phyloP scores from a whole-genome alignment of 495 filamentous ascomycete genomes.

The Lasiosphaeriaceae sp. region DNA sequence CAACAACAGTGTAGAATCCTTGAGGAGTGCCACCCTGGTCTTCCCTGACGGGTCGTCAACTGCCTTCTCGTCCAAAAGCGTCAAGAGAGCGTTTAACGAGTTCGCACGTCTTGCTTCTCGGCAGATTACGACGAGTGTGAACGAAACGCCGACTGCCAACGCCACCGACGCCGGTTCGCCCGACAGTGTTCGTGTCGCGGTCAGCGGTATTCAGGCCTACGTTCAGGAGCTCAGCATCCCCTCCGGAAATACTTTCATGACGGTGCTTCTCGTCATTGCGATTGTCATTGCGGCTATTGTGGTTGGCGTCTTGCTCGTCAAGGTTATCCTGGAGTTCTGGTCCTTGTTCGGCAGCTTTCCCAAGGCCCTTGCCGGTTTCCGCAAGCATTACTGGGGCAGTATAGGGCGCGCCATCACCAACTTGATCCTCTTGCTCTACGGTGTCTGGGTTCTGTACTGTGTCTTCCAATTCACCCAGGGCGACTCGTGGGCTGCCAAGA shows the following conservation, averaged over 20 bases:
- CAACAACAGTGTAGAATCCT: slow-evolving; percentile 66
- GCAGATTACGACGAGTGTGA: slow-evolving; percentile 49
- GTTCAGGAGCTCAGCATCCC: slow-evolving; percentile 78
- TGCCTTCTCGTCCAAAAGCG: slow-evolving; percentile 31
- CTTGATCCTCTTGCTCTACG: slow-evolving; percentile 87
- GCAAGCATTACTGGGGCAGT: slow-evolving; percentile 92
- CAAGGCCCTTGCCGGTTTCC: slow-evolving; percentile 73
- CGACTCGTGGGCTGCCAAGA: slow-evolving; percentile 93
- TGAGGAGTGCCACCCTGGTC: slow-evolving; percentile 69
- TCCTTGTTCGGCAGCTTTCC: slow-evolving; percentile 86
- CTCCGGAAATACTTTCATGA: slow-evolving; percentile 93
- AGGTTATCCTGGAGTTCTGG: slow-evolving; percentile 90
- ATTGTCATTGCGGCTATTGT: slow-evolving; percentile 81
- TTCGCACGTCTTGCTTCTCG: slow-evolving; percentile 46
- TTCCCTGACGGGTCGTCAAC: slow-evolving; percentile 50
- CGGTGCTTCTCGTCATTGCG: slow-evolving; percentile 80
- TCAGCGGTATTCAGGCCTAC: slow-evolving; percentile 70
- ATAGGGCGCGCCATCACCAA: slow-evolving; percentile 85
- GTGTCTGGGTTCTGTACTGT: slow-evolving; percentile 93
- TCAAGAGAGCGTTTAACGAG: slow-evolving; percentile 54
- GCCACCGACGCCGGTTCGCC: slow-evolving; percentile 21
- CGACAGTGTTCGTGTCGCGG: slow-evolving; percentile 36
- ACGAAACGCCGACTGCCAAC: slow-evolving; percentile 28
- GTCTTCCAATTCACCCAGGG: slow-evolving; percentile 91
- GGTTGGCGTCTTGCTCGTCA: slow-evolving; percentile 83